Conservation (phyloP, 805 yeast genomes). For the Wickerhamiella brachini region DNA sequence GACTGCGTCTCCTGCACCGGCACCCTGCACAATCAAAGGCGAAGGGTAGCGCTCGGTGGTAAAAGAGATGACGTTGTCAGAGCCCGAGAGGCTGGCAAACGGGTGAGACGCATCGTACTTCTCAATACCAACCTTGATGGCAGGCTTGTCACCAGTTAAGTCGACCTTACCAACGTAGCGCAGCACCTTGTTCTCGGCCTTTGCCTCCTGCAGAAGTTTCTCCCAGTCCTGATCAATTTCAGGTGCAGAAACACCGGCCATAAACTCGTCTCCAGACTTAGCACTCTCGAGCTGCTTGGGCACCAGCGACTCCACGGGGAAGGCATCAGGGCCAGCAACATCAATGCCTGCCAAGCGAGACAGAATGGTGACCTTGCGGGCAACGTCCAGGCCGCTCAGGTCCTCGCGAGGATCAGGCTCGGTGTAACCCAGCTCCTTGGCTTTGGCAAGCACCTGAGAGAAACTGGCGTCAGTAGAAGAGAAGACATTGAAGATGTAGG, state of each 20-base stretch:
- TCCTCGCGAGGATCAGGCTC: slow-evolving; percentile 99
- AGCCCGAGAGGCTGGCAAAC: slow-evolving; percentile 87
- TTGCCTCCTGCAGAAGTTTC: slow-evolving; percentile 65
- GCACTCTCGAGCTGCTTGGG: slow-evolving; percentile 64
- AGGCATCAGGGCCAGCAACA: slow-evolving; percentile 77
- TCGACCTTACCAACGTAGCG: slow-evolving; percentile 91
- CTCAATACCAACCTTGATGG: slow-evolving; percentile 73
- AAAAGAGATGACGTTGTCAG: slow-evolving; percentile 90
- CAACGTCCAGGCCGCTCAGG: slow-evolving; percentile 94
- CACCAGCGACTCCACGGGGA: slow-evolving; percentile 87
- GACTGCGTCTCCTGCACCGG: slow-evolving; percentile 73
- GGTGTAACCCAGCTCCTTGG: slow-evolving; percentile 86
- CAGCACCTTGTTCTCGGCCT: slow-evolving; percentile 69
- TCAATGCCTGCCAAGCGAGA: slow-evolving; percentile 84
- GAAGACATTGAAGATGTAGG: slow-evolving; percentile 88
- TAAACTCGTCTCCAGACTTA: slow-evolving; percentile 56
- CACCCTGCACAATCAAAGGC: slow-evolving; percentile 95
- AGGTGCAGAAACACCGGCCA: slow-evolving; percentile 51
- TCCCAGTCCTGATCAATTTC: slow-evolving; percentile 70
- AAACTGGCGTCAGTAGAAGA: slow-evolving; percentile 65
- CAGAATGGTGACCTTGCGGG: slow-evolving; percentile 92
- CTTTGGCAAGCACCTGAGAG: slow-evolving; percentile 78
- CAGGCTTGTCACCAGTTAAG: slow-evolving; percentile 37
- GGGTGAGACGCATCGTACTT: slow-evolving; percentile 85
- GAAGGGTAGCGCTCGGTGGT: slow-evolving; percentile 82